Evolutionary conservation across 106 monocot species (phyloP).

Genomic region (Acanthochlamys bracteata): DNA sequence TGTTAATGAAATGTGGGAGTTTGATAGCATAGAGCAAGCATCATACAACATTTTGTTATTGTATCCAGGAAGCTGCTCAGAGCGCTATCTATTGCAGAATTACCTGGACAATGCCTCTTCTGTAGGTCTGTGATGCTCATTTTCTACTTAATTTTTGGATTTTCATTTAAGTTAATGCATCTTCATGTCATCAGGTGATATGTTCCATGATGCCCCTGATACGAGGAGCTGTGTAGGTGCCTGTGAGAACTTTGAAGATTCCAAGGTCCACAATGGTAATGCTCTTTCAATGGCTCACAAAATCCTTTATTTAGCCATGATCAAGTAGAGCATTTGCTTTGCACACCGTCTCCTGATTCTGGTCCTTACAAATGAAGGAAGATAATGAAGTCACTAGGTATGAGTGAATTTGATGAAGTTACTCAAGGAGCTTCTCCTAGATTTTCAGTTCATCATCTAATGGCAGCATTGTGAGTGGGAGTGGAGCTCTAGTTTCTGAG

Average conservation of each 20-base stretch:
- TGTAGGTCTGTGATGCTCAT: conserved; percentile 30
- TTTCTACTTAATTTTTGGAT: neutral
- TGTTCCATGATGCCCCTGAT: conserved; percentile 78
- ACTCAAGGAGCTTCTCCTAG: conserved; percentile 36
- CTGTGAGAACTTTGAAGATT: neutral
- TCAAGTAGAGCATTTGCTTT: conserved; percentile 6
- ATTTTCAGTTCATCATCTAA: conserved; percentile 25
- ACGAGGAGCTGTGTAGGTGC: neutral
- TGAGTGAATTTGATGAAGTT: conserved; percentile 20
- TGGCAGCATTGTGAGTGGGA: conserved; percentile 30
- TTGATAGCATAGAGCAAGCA: conserved; percentile 87
- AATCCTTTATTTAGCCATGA: neutral
- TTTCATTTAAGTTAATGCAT: neutral
- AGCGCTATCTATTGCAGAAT: conserved; percentile 41
- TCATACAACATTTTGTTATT: conserved; percentile 46
- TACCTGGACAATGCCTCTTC: conserved; percentile 43
- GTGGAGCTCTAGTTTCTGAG: conserved; percentile 20
- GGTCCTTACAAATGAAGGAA: conserved; percentile 84
- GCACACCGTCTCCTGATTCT: conserved; percentile 35
- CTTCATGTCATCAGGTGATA: conserved; percentile 49
- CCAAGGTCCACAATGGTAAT: conserved; percentile 13
- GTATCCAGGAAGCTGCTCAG: conserved; percentile 57
- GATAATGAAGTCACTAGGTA: conserved; percentile 29
- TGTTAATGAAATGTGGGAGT: conserved; percentile 96
- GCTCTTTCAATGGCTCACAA: conserved; percentile 5